phyloP scores from a whole-genome alignment of 192 early-diverging fungal species.

The Entrophospora sp. region DNA sequence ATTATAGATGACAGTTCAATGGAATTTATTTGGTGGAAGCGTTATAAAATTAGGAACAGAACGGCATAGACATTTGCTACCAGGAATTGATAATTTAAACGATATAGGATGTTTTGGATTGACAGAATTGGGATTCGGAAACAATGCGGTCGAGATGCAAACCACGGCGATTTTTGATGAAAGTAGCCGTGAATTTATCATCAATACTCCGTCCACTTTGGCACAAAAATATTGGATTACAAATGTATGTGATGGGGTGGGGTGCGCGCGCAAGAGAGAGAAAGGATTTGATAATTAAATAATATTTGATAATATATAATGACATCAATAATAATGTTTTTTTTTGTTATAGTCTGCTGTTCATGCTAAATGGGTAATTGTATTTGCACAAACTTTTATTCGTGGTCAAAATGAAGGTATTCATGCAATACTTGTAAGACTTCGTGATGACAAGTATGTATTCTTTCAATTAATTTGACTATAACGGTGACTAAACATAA shows the following conservation, averaged over 20 bases:
- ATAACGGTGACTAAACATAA: too few relatives aligned
- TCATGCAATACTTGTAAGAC: slow-evolving; percentile 63
- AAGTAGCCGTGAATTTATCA: slow-evolving; percentile 58
- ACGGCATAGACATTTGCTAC: slow-evolving; percentile 55
- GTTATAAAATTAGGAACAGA: slow-evolving; percentile 68
- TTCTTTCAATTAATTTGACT: not conserved
- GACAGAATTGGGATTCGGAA: slow-evolving; percentile 73
- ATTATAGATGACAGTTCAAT: slow-evolving; percentile 43
- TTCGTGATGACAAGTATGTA: slow-evolving; percentile 54
- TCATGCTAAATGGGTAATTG: slow-evolving; percentile 62
- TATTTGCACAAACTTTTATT: slow-evolving; percentile 71
- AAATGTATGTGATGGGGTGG: slow-evolving; percentile 57
- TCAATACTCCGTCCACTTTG: slow-evolving; percentile 62
- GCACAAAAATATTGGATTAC: slow-evolving; percentile 81
- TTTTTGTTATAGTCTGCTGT: slow-evolving; percentile 36
- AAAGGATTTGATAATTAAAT: too few relatives aligned
- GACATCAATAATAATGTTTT: too few relatives aligned
- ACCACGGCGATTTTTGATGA: slow-evolving; percentile 51
- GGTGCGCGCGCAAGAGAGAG: too few relatives aligned
- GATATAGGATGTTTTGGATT: slow-evolving; percentile 68
- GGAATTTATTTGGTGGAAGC: slow-evolving; percentile 60
- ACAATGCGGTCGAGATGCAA: slow-evolving; percentile 79
- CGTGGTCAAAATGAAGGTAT: slow-evolving; percentile 60
- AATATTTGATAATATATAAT: too few relatives aligned
- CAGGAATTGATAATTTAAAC: slow-evolving; percentile 54